Evolutionary conservation across 2,329 filamentous ascomycete species (phyloP).

Genomic region (Madurella fahalii): DNA sequence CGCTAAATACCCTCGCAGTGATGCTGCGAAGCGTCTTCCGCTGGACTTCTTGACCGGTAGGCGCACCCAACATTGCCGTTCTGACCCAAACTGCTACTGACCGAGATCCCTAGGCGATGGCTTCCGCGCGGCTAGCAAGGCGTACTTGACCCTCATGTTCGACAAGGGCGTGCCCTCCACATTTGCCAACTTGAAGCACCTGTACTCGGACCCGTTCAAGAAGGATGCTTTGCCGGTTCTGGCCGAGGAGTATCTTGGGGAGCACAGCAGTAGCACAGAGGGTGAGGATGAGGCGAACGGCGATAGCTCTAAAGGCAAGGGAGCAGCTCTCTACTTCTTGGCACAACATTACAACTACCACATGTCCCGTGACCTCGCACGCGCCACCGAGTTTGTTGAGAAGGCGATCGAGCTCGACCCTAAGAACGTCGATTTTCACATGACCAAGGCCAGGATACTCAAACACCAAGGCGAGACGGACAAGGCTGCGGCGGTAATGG

Average conservation of each 20-base stretch:
- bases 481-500: slow-evolving; percentile 84
- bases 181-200: slow-evolving; percentile 92
- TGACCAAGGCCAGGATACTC: slow-evolving; percentile 92
- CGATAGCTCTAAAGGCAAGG: slow-evolving; percentile 59
- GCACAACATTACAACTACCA: slow-evolving; percentile 96
- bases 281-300: slow-evolving; percentile 41
- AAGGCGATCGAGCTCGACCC: slow-evolving; percentile 76
- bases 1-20: slow-evolving; percentile 73
- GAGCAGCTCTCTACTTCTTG: slow-evolving; percentile 85
- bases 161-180: slow-evolving; percentile 92
- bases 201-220: slow-evolving; percentile 77
- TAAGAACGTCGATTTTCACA: slow-evolving; percentile 82
- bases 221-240: slow-evolving; percentile 70
- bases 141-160: slow-evolving; percentile 79
- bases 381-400: slow-evolving; percentile 78
- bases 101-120: slow-evolving; percentile 55
- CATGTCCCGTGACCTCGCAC: slow-evolving; percentile 75
- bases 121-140: slow-evolving; percentile 72
- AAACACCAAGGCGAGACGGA: slow-evolving; percentile 81
- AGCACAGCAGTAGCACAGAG: slow-evolving; percentile 43
- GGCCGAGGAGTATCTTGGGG: slow-evolving; percentile 72
- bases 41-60: slow-evolving; percentile 79
- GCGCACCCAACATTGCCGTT: slow-evolving; percentile 15
- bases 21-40: slow-evolving; percentile 80
- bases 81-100: slow-evolving; percentile 18